phyloP scores from a whole-genome alignment of 1,139 yeast genomes.

The Zhuliangozyma parablackwelliae region DNA sequence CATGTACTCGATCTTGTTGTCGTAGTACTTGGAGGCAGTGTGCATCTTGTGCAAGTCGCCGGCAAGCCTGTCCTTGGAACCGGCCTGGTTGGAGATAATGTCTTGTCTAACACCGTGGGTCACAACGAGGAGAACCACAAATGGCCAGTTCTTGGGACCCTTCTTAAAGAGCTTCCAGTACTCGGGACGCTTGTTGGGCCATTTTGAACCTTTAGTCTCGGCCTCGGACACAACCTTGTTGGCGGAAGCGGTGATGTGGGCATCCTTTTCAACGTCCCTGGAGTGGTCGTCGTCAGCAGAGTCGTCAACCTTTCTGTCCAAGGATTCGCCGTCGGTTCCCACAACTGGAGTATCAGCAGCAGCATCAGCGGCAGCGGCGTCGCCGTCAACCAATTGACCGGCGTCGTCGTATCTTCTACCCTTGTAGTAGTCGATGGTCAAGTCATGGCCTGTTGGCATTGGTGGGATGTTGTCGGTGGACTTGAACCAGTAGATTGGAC shows the following conservation, averaged over 20 bases:
- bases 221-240: neutral
- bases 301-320: slow-evolving; percentile 5
- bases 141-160: slow-evolving; percentile 54
- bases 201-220: neutral
- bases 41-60: slow-evolving; percentile 51
- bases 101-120: slow-evolving; percentile 66
- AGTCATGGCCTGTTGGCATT: slow-evolving; percentile 53
- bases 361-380: neutral
- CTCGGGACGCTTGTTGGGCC: slow-evolving; percentile 26
- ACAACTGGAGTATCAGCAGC: too few species aligned
- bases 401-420: slow-evolving; percentile 49
- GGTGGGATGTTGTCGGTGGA: slow-evolving; percentile 61
- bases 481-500: slow-evolving; percentile 56
- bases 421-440: slow-evolving; percentile 59
- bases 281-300: slow-evolving; percentile 10
- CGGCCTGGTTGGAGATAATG: slow-evolving; percentile 49
- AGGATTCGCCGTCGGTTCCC: slow-evolving; percentile 2
- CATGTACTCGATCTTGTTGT: slow-evolving; percentile 66
- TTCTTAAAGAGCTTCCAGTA: slow-evolving; percentile 41
- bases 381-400: slow-evolving; percentile 11
- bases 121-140: slow-evolving; percentile 42
- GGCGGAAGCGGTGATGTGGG: slow-evolving; percentile 8
- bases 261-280: slow-evolving; percentile 6
- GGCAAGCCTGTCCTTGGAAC: slow-evolving; percentile 26
- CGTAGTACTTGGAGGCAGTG: slow-evolving; percentile 58